Evolutionary conservation across 2,329 filamentous ascomycete species (phyloP).

Genomic region (Pseudogymnoascus sp.): DNA sequence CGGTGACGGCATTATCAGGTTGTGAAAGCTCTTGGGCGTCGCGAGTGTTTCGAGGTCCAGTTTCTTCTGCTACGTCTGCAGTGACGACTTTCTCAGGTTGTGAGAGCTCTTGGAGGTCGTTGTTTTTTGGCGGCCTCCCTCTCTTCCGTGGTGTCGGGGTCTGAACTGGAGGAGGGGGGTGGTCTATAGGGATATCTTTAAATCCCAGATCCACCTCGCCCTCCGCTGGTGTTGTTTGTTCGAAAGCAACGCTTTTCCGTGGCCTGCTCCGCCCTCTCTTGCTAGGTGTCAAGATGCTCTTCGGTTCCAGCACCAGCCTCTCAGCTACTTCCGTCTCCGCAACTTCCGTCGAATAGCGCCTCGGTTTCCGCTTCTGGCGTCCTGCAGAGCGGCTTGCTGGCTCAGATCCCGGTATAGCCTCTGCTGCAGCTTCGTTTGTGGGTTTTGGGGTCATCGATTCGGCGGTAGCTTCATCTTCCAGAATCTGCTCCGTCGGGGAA

Average conservation of each 20-base stretch:
- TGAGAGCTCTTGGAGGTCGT: not conserved
- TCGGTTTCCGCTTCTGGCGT: not conserved
- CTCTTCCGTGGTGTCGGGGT: not conserved
- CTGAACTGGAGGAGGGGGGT: not conserved
- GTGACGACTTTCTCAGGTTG: not conserved
- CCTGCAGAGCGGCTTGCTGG: not conserved
- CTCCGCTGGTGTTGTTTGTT: slow-evolving; percentile 23
- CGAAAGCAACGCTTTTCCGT: slow-evolving; percentile 52
- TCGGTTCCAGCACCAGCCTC: slow-evolving; percentile 29
- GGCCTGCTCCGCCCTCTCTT: slow-evolving; percentile 36
- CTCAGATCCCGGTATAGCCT: not conserved
- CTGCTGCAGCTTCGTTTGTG: not conserved
- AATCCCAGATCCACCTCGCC: slow-evolving; percentile 42
- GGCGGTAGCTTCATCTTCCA: slow-evolving; percentile 3
- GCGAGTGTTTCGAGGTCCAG: not conserved
- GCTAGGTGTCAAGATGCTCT: slow-evolving; percentile 50
- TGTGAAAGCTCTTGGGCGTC: not conserved
- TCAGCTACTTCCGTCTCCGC: not conserved
- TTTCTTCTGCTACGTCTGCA: not conserved
- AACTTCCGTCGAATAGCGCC: not conserved
- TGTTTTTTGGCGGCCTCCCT: not conserved
- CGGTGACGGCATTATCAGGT: not conserved
- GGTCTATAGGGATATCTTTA: slow-evolving; percentile 38
- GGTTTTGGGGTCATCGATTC: not conserved
- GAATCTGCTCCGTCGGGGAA: not conserved